Conservation (phyloP, 2,329 filamentous ascomycete species). For the Scortechinia acanthostroma region DNA sequence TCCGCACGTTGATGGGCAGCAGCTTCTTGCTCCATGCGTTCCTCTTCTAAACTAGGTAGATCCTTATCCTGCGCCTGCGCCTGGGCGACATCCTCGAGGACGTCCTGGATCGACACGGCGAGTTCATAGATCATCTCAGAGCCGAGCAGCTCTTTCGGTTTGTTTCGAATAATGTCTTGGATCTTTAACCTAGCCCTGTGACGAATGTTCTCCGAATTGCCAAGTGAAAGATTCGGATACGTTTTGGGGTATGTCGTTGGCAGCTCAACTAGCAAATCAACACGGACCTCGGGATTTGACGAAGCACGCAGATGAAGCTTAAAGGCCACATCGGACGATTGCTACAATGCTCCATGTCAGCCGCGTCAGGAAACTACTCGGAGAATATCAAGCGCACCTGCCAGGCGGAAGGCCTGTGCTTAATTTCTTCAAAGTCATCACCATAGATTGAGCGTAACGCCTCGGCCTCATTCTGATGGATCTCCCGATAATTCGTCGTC, state of each 20-base stretch:
- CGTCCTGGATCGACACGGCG: slow-evolving; percentile 46
- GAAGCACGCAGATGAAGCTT: slow-evolving; percentile 46
- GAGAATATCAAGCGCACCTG: slow-evolving; percentile 34
- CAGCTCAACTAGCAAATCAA: slow-evolving; percentile 44
- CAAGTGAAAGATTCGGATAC: slow-evolving; percentile 2
- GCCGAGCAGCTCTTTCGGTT: slow-evolving; percentile 44
- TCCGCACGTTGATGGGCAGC: slow-evolving; percentile 34
- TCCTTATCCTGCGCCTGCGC: slow-evolving; percentile 42
- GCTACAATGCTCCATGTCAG: slow-evolving; percentile 19
- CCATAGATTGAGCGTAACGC: slow-evolving; percentile 56
- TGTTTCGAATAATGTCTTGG: slow-evolving; percentile 36
- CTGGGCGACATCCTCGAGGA: slow-evolving; percentile 51
- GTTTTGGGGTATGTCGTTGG: slow-evolving; percentile 60
- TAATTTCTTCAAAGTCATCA: slow-evolving; percentile 52
- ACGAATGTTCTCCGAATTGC: not conserved
- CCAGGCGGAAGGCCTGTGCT: slow-evolving; percentile 42
- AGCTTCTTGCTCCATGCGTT: slow-evolving; percentile 51
- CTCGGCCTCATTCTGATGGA: slow-evolving; percentile 55
- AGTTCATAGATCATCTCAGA: slow-evolving; percentile 62
- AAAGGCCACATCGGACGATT: slow-evolving; percentile 43
- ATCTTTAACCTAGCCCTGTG: slow-evolving; percentile 4
- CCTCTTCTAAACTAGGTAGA: slow-evolving; percentile 53
- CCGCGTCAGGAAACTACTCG: too few species aligned
- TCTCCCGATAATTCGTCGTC: slow-evolving; percentile 41
- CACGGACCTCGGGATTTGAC: slow-evolving; percentile 39